Evolutionary conservation across 805 yeast genomes (phyloP).

Genomic region (Yamadazyma insecticola): DNA sequence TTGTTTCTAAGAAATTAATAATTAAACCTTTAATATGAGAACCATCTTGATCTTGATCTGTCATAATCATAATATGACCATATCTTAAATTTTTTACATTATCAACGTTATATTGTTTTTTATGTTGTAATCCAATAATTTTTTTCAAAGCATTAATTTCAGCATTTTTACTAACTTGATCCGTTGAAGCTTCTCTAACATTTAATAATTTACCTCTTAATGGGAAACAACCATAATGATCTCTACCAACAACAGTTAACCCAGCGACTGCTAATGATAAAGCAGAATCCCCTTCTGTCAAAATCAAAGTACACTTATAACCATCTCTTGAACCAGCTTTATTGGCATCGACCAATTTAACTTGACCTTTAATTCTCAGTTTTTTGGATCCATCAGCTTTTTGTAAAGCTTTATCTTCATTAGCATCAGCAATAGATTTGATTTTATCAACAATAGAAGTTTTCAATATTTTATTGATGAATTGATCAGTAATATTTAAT

Average conservation of each 20-base stretch:
- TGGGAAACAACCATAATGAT: constrained; percentile 92
- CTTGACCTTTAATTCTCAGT: constrained; percentile 80
- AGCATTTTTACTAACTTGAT: constrained; percentile 85
- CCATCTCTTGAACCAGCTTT: constrained; percentile 95
- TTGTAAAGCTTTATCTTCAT: constrained; percentile 81
- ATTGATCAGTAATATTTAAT: constrained; percentile 69
- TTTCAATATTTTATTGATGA: constrained; percentile 61
- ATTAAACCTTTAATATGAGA: constrained; percentile 95
- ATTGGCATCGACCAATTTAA: constrained; percentile 91
- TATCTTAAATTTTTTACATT: constrained; percentile 75
- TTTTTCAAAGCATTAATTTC: constrained; percentile 95
- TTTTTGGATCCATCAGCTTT: constrained; percentile 86
- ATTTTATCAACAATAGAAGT: constrained; percentile 73
- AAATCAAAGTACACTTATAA: constrained; percentile 81
- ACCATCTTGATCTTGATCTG: constrained; percentile 99
- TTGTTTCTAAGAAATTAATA: constrained; percentile 86
- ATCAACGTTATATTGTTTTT: constrained; percentile 61
- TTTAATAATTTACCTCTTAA: constrained; percentile 91
- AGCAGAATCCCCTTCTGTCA: constrained; percentile 98
- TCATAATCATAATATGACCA: constrained; percentile 98
- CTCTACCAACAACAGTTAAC: constrained; percentile 90
- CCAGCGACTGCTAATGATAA: constrained; percentile 89
- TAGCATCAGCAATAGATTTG: constrained; percentile 76
- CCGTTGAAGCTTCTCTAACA: constrained; percentile 96
- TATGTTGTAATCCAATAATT: constrained; percentile 93